phyloP scores from a whole-genome alignment of 2,329 filamentous ascomycete species.

The Fusarium armeniacum region DNA sequence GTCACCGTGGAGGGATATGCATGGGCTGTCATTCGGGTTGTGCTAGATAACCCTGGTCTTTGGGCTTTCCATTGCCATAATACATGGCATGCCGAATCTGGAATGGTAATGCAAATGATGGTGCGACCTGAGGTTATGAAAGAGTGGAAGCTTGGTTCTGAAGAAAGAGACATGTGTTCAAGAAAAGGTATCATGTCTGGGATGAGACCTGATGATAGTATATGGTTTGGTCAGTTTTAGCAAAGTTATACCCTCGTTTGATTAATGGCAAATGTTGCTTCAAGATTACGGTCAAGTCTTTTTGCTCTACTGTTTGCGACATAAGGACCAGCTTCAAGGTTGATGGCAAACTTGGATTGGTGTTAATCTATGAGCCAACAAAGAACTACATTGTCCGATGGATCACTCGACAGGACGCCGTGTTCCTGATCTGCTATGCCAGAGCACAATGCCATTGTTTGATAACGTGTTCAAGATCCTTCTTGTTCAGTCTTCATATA shows the following conservation, averaged over 20 bases:
- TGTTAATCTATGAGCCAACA: background rate
- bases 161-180: conserved; percentile 50
- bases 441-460: background rate
- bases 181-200: conserved; percentile 52
- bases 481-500: background rate
- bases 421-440: rapidly evolving
- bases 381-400: background rate
- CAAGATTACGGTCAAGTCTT: too few species aligned
- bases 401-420: background rate
- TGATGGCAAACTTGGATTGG: too few species aligned
- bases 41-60: conserved; percentile 69
- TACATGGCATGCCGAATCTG: conserved; percentile 70
- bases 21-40: conserved; percentile 67
- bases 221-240: conserved; percentile 55
- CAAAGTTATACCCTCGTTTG: background rate
- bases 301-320: background rate
- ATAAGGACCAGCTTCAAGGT: too few species aligned
- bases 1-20: conserved; percentile 67
- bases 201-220: conserved; percentile 53
- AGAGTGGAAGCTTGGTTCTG: conserved; percentile 45
- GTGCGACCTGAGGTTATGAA: conserved; percentile 51
- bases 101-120: conserved; percentile 71
- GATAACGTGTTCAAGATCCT: rapidly evolving
- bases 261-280: background rate
- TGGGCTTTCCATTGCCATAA: conserved; percentile 73